Conservation (phyloP, 192 early-diverging fungal genomes). For the Endogone sp. region DNA sequence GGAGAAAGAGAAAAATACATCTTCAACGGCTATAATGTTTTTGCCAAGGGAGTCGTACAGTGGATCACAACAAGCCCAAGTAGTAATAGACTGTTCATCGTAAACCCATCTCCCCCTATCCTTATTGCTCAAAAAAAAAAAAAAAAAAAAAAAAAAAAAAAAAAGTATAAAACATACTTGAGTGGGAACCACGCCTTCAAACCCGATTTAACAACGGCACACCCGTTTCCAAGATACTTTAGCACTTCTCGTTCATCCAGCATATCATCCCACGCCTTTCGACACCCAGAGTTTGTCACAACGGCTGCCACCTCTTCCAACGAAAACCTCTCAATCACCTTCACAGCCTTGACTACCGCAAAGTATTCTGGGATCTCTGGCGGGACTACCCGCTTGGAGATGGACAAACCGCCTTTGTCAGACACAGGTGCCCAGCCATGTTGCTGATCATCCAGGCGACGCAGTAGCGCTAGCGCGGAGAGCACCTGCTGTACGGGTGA, state of each 20-base stretch:
- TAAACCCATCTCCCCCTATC: no score
- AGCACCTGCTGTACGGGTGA: slow-evolving; percentile 18
- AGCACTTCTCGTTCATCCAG: slow-evolving; percentile 32
- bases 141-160: background rate
- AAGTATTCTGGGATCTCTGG: slow-evolving; percentile 38
- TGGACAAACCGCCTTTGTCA: slow-evolving; percentile 34
- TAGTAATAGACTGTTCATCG: no score
- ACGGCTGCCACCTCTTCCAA: slow-evolving; percentile 46
- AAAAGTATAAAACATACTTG: slow-evolving; percentile 28
- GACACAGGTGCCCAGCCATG: slow-evolving; percentile 39
- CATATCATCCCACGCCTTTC: slow-evolving; percentile 31
- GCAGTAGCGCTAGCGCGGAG: slow-evolving; percentile 23
- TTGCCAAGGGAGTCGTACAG: no score
- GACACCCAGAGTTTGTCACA: slow-evolving; percentile 34
- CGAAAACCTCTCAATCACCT: slow-evolving; percentile 50
- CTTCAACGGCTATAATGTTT: background rate
- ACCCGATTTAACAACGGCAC: slow-evolving; percentile 30
- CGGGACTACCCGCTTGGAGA: slow-evolving; percentile 37
- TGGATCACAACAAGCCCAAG: no score
- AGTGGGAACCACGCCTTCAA: slow-evolving; percentile 45
- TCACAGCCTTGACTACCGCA: slow-evolving; percentile 38
- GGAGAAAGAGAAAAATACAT: background rate
- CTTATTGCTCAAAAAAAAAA: background rate
- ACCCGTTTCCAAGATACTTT: slow-evolving; percentile 32
- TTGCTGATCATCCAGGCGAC: slow-evolving; percentile 33